phyloP scores from a whole-genome alignment of 352 stramenopile species.

The Phytophthora pistaciae region DNA sequence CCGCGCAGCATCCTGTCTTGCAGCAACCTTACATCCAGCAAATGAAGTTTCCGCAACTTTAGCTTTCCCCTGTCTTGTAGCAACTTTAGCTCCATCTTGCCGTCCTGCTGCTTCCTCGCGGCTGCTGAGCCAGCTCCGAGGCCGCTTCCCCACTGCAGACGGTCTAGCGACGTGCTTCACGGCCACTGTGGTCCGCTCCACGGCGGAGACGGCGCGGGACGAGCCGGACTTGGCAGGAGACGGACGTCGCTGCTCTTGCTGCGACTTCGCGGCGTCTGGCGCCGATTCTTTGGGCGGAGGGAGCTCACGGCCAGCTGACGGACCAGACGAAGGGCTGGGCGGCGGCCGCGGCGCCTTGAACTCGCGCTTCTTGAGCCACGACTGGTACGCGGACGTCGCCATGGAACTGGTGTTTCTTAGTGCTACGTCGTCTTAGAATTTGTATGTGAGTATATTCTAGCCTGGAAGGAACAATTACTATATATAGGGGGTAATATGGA shows the following conservation, averaged over 20 bases:
- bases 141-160: conserved; percentile 1
- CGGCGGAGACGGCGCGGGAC: conserved; percentile 1
- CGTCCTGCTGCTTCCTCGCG: neutral
- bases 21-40: neutral
- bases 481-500: neutral
- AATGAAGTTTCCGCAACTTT: neutral
- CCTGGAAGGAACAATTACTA: neutral
- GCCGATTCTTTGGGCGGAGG: neutral
- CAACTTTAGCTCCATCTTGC: conserved; percentile 9
- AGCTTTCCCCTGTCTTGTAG: neutral
- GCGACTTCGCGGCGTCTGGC: neutral
- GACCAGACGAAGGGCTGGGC: neutral
- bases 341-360: conserved; percentile 22
- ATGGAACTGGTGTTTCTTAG: neutral
- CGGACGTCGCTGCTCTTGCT: neutral
- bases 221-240: neutral
- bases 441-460: neutral
- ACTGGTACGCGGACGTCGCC: conserved; percentile 39
- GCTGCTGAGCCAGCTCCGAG: conserved; percentile 1
- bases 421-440: neutral
- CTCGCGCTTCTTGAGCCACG: conserved; percentile 49
- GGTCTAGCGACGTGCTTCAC: conserved; percentile 20
- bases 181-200: conserved; percentile 3
- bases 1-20: neutral
- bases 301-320: neutral